Conservation (phyloP, 768 basidiomycete genomes). For the Termitomyces sp. region DNA sequence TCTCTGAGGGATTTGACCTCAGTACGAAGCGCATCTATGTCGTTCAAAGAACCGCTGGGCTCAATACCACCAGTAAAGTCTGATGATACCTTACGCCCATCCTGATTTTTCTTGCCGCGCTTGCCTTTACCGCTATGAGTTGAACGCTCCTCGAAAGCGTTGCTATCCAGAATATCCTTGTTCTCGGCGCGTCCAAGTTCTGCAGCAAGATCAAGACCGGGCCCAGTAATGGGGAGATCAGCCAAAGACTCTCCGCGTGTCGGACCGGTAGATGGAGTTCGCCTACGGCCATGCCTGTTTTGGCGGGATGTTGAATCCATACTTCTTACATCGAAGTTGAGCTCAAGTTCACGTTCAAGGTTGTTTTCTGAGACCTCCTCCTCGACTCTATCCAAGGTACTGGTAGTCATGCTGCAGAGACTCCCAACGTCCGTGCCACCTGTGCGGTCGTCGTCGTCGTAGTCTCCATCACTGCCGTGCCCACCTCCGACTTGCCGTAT, state of each 20-base stretch:
- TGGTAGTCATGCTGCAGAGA: slow-evolving; percentile 53
- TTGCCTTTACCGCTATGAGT: slow-evolving; percentile 43
- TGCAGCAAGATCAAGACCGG: slow-evolving; percentile 85
- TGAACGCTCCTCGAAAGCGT: slow-evolving; percentile 45
- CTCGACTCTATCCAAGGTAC: slow-evolving; percentile 60
- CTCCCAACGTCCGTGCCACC: slow-evolving; percentile 48
- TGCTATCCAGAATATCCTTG: slow-evolving; percentile 70
- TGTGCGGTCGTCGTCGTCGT: slow-evolving; percentile 35
- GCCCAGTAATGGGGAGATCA: slow-evolving; percentile 83
- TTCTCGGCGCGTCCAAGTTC: slow-evolving; percentile 91
- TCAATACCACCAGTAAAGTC: slow-evolving; percentile 38
- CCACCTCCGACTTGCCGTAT: slow-evolving; percentile 61
- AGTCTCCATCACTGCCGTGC: slow-evolving; percentile 29
- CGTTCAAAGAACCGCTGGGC: slow-evolving; percentile 40
- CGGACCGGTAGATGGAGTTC: slow-evolving; percentile 46
- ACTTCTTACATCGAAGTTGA: slow-evolving; percentile 25
- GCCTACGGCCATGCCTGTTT: slow-evolving; percentile 43
- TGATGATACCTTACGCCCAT: slow-evolving; percentile 33
- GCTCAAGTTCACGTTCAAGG: slow-evolving; percentile 35
- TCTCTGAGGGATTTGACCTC: slow-evolving; percentile 94
- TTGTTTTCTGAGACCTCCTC: slow-evolving; percentile 48
- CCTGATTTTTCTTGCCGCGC: slow-evolving; percentile 43
- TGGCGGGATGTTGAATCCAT: slow-evolving; percentile 36
- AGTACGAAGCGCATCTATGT: slow-evolving; percentile 70
- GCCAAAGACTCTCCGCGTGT: slow-evolving; percentile 79